Base-by-base conservation (phyloP, 805 yeast genomes). In the Myxozyma vanderwaltii region DNA sequence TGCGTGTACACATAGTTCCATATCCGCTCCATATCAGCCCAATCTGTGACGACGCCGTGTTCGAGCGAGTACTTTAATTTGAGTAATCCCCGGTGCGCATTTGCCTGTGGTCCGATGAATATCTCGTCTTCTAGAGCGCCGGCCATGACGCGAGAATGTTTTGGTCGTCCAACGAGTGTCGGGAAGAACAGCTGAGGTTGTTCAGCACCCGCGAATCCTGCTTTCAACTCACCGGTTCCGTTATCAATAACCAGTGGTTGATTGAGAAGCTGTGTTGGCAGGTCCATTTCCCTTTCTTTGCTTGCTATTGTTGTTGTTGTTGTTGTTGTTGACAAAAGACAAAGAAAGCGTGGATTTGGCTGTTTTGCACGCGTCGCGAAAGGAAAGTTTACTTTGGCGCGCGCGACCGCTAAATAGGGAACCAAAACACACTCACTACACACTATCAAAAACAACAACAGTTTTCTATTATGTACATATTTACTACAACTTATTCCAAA, bases 171-270 rank as follows among this genome's bases (percentile, higher is more conserved):
- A 2, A 89, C 79, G 29, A 86, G 73, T 23, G 89, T 75, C 1
- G 91, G 84, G 29, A 84, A 82, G 65, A 78, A 79, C 46, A 81
- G 72, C 67, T 83, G 81, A 2, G 98, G 98, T 65, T 77, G 81
- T 51, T 89, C 94, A 65, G 88, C 95, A 23, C 97, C 97, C 0
- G 97, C 96, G 72, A 91, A 89, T 0, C 98, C 97, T 1, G 95
- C 89, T 70, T 90, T 88, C 55, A 91, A 77, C 39, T 81, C 79
- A 1, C 96, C 96, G 2, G 96, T 86, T 6, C 98, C 97, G 73
- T 85, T 86, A 70, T 87, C 92, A n/a, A 87, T 74, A 38, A 87
- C 90, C 35, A 87, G 77, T 2, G 91, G 91, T 71, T 87, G 92
- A 68, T 86, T 86, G n/a, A 58, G 47, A 26, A 64, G 50, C 40